Percentiles rank a stretch among this genome's conserved stretches.
phyloP scores from a whole-genome alignment of 345 rosid genomes.

The Tarenaya hassleriana region DNA sequence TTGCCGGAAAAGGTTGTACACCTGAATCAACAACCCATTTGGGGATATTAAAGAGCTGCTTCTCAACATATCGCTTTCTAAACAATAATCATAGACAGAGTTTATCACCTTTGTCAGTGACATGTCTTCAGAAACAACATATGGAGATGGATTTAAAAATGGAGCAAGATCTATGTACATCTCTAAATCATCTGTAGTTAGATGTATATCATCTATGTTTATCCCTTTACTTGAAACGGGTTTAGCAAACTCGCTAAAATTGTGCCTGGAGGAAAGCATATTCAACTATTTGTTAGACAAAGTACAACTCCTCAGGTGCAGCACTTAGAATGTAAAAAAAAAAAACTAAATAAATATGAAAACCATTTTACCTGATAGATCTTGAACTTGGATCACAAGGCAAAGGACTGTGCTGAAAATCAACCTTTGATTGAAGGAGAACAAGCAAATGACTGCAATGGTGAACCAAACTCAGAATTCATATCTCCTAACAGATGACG shows the following conservation, averaged over 20 bases:
- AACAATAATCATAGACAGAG: not conserved
- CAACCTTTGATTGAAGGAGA: slow-evolving; percentile 90
- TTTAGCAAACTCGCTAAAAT: slow-evolving; percentile 79
- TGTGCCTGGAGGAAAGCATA: slow-evolving; percentile 52
- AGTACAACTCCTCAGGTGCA: slow-evolving; percentile 5
- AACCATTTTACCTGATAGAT: slow-evolving; percentile 41
- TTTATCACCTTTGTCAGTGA: slow-evolving; percentile 77
- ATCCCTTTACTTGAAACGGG: slow-evolving; percentile 93
- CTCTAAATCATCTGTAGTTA: slow-evolving; percentile 83
- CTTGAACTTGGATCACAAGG: slow-evolving; percentile 58
- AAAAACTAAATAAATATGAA: not conserved
- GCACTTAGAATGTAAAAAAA: slow-evolving; percentile 2
- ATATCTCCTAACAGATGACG: not conserved
- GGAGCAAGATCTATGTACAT: slow-evolving; percentile 98
- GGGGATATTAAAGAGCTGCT: no score
- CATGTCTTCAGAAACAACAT: slow-evolving; percentile 93
- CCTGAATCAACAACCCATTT: slow-evolving; percentile 31
- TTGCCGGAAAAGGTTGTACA: slow-evolving; percentile 93
- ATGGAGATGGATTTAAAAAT: slow-evolving; percentile 90
- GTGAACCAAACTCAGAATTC: slow-evolving; percentile 16
- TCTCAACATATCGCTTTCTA: not conserved
- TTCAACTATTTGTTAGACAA: slow-evolving; percentile 12
- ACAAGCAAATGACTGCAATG: slow-evolving; percentile 83
- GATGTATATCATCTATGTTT: slow-evolving; percentile 66
- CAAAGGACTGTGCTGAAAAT: slow-evolving; percentile 93